These are phyloP conservation scores for Malassezia dermatis DNA, from an alignment of 1,284 basidiomycete genomes.

Conservation along the genomic window DNA sequence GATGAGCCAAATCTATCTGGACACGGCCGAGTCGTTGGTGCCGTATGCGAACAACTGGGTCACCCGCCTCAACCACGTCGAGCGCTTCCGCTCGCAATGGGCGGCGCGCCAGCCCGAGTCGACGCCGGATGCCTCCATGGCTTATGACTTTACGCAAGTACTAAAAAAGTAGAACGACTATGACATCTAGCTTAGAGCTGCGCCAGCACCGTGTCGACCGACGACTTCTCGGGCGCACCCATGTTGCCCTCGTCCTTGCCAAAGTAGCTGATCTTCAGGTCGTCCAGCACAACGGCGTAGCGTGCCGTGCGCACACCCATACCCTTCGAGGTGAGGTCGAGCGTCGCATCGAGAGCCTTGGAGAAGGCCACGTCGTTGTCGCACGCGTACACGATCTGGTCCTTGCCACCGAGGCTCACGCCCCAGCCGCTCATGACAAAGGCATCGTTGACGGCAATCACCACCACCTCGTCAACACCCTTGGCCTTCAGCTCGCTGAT, in stretches of 20 bases:
- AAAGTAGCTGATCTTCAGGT: slow-evolving; percentile 53
- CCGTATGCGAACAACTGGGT: slow-evolving; percentile 43
- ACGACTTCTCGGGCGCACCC: not conserved
- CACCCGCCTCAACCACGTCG: slow-evolving; percentile 26
- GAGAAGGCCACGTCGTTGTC: slow-evolving; percentile 62
- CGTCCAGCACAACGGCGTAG: slow-evolving; percentile 62
- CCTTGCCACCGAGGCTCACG: slow-evolving; percentile 58
- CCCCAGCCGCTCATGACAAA: slow-evolving; percentile 57
- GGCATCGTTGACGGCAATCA: slow-evolving; percentile 44
- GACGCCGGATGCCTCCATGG: slow-evolving; percentile 5
- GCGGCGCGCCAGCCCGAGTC: not conserved
- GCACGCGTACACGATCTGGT: slow-evolving; percentile 62
- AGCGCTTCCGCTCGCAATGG: slow-evolving; percentile 15
- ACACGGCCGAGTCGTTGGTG: slow-evolving; percentile 41
- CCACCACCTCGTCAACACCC: slow-evolving; percentile 59
- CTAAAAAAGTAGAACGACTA: slow-evolving; percentile 4
- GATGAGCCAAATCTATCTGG: slow-evolving; percentile 42
- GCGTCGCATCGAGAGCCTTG: slow-evolving; percentile 55
- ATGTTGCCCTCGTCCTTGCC: slow-evolving; percentile 14
- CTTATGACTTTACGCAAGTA: slow-evolving; percentile 29
- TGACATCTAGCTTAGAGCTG: slow-evolving; percentile 1
- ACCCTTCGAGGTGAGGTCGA: slow-evolving; percentile 56
- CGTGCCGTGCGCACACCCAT: slow-evolving; percentile 61
- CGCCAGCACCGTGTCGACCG: slow-evolving; percentile 9
- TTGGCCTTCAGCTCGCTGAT: slow-evolving; percentile 62